A percentile compares a stretch with the other conserved stretches of the same genome.
Conservation (phyloP, 2,329 filamentous ascomycete species). For the Blastomyces gilchristii region DNA sequence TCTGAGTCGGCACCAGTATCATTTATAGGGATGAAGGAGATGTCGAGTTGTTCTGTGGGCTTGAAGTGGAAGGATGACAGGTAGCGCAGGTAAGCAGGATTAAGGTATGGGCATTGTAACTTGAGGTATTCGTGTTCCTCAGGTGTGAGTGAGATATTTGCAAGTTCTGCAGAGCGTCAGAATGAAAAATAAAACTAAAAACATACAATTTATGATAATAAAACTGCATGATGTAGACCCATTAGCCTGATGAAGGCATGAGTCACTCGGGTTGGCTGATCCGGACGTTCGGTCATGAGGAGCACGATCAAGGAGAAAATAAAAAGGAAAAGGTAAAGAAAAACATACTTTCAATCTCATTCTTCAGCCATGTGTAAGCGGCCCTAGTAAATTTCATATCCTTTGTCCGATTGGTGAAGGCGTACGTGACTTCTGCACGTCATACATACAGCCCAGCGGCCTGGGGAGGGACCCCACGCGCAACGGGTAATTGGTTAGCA, state of each 20-base stretch:
- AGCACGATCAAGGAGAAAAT: not conserved
- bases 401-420: constrained; percentile 90
- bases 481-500: not conserved
- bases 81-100: constrained; percentile 65
- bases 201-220: not conserved
- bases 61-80: constrained; percentile 71
- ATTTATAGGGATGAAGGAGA: constrained; percentile 49
- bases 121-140: constrained; percentile 75
- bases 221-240: not conserved
- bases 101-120: constrained; percentile 70
- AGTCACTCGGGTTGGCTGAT: not conserved
- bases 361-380: constrained; percentile 74
- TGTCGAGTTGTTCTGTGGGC: constrained; percentile 66
- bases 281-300: not conserved
- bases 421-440: constrained; percentile 64
- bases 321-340: not conserved
- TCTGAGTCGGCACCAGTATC: constrained; percentile 55
- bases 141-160: constrained; percentile 63
- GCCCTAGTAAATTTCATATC: constrained; percentile 79
- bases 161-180: constrained; percentile 53
- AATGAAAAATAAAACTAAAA: not conserved
- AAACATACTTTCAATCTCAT: constrained; percentile 65
- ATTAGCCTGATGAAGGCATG: not conserved
- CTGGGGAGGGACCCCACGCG: not conserved
- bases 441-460: constrained; percentile 1